Evolutionary conservation across 805 yeast species (phyloP).

Genomic region (Hanseniaspora valbyensis): DNA sequence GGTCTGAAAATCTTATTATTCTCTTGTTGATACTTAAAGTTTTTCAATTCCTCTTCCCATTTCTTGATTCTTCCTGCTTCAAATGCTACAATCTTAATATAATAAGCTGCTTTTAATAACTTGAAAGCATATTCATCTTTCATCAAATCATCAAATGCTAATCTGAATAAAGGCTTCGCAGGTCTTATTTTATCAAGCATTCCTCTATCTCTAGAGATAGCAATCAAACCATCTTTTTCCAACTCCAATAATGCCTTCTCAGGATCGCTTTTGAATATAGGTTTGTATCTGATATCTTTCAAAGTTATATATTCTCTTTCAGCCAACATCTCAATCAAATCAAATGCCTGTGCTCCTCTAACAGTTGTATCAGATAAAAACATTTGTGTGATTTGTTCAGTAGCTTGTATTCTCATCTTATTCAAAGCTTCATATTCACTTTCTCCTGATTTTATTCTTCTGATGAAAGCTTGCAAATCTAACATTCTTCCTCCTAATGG

Average conservation of each 20-base stretch:
- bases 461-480: constrained; percentile 78
- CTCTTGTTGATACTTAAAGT: constrained; percentile 38
- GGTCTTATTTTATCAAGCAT: constrained; percentile 53
- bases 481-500: constrained; percentile 93
- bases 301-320: constrained; percentile 36
- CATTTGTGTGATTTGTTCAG: constrained; percentile 78
- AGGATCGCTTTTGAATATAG: constrained; percentile 49
- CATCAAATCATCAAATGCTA: constrained; percentile 63
- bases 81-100: constrained; percentile 41
- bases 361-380: constrained; percentile 46
- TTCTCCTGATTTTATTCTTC: constrained; percentile 85
- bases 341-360: constrained; percentile 81
- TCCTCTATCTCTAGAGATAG: constrained; percentile 68
- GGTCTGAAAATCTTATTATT: constrained; percentile 45
- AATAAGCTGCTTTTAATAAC: constrained; percentile 53
- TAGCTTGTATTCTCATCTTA: constrained; percentile 73
- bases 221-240: constrained; percentile 68
- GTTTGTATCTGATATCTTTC: constrained; percentile 43
- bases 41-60: constrained; percentile 62
- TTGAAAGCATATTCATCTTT: constrained; percentile 45
- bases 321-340: constrained; percentile 54
- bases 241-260: constrained; percentile 51
- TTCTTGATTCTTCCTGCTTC: constrained; percentile 54
- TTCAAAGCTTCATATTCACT: constrained; percentile 60
- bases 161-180: constrained; percentile 73